phyloP scores from a whole-genome alignment of 257 asterid genomes.

The Marsdenia floribunda region DNA sequence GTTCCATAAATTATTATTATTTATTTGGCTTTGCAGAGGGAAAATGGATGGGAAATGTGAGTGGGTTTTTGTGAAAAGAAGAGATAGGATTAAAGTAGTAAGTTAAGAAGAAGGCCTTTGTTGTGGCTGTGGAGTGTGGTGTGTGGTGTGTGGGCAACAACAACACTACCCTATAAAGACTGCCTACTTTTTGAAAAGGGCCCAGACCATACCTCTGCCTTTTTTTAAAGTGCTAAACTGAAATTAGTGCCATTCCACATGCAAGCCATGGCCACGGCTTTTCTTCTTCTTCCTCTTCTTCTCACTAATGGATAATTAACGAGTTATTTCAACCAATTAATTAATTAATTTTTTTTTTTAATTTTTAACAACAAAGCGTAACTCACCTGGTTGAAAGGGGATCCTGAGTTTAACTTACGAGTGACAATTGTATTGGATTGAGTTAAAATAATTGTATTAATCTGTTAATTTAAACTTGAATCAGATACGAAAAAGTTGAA shows the following conservation, averaged over 20 bases:
- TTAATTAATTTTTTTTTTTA: no score
- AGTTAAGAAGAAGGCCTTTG: background rate
- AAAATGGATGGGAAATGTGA: conserved; percentile 13
- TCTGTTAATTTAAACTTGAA: no score
- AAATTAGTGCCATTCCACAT: conserved; percentile 24
- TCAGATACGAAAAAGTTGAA: no score
- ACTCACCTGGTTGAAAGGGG: no score
- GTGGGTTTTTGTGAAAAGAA: conserved; percentile 30
- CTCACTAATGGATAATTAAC: no score
- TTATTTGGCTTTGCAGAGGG: conserved; percentile 8
- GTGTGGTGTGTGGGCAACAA: conserved; percentile 10
- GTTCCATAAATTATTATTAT: background rate
- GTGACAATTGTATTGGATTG: no score
- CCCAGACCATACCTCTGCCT: conserved; percentile 9
- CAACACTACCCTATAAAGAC: conserved; percentile 19
- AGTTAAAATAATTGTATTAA: no score
- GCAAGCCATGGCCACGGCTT: background rate
- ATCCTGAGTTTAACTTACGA: no score
- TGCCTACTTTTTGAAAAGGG: background rate
- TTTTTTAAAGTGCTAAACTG: conserved; percentile 7
- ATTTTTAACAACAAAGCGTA: no score
- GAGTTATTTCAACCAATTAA: no score
- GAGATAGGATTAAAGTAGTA: conserved; percentile 8
- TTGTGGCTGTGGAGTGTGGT: conserved; percentile 16
- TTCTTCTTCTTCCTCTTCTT: no score